Evolutionary conservation across 1,139 yeast species (phyloP), one percentile per base, ranked within the genome.

Genomic region (Sugiyamaella neomexicana): DNA sequence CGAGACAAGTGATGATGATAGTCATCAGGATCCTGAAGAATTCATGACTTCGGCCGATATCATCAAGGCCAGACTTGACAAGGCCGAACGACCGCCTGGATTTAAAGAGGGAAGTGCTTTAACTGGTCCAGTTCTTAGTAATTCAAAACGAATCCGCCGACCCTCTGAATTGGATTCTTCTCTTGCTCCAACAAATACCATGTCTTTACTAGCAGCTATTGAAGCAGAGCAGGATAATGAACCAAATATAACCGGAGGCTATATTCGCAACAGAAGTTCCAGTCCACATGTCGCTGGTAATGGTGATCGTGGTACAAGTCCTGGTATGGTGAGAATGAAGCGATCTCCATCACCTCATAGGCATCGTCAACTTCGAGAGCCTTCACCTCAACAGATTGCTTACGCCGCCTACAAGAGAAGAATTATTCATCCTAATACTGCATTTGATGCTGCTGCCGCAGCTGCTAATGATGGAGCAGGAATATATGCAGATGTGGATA

Each of bases 331-430:
- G 5, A 31, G 44, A 9, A 40, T 39, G 44, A 36, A 43, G 23
- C 50, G n/a, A 7, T 12, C 41, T 15, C 34, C 31, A 36, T 42
- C 46, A n/a, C 49, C 53, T 13, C n/a, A 32, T 29, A 73, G 55
- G 57, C 76, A 38, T 6, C 32, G 32, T 25, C 60, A 55, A 2
- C 59, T 60, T 2, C 57, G 76, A 62, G 76, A 77, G 52, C 76
- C 76, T 13, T 80, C 82, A 61, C 77, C 85, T 52, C 77, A 78
- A 51, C 64, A 82, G 70, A 74, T 84, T 68, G 75, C 80, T 67
- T 75, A 73, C 55, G 76, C 77, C 60, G 64, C 71, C 1, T 74
- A 75, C 62, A 75, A 77, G 60, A 69, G 74, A 46, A 71, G 75
- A 48, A 70, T 78, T 45, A 75, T 77, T 37, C 75, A 75, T 41